Evolutionary conservation across 2,329 filamentous ascomycete genomes (phyloP), one percentile per base, ranked within the genome.

Genomic region (Tolypocladium cylindrosporum): DNA sequence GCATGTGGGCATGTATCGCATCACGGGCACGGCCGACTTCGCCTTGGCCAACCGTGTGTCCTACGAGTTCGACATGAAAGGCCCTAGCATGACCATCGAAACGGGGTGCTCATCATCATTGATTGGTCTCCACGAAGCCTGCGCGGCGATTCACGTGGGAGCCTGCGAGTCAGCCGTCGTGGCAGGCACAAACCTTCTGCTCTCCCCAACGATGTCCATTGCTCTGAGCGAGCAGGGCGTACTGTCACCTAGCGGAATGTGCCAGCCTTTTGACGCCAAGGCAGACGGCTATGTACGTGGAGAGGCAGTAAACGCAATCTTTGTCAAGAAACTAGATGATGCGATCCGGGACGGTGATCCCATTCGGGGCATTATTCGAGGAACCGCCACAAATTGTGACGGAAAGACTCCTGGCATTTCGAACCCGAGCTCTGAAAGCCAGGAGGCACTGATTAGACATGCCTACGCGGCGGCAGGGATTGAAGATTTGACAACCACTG

Each of bases 221-320:
- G 51, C 55, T 4, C 59, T 64, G 51, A 54, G 55, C 2, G 51
- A 60, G 4, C 42, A 57, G 41, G 52, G 57, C n/a, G 55, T 61
- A 7, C 55, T 65, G 2, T 60, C 58, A 2, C 65, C 69, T 3
- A 64, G 67, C 4, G 66, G 69, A 34, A 54, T 54, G 10, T 71
- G 64, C 24, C 64, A 62, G 45, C 64, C 64, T 16, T 73, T 69
- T 36, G 69, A 71, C 45, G 52, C 61, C 24, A 58, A 65, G 0
- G 70, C 66, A 1, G 64, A 71, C 60, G 74, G 79, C 4, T 80
- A 79, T 62, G 74, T 68, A 1, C 68, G 76, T 31, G 75, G 75
- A 7, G 76, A 81, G 60, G 67, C 71, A 19, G 55, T 80, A 21
- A 56, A 48, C 31, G 58, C 60, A 11, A 13, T 65, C 2, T 55